phyloP scores from a whole-genome alignment of 164 flowering plant genomes.

The Vitis rotundifolia region DNA sequence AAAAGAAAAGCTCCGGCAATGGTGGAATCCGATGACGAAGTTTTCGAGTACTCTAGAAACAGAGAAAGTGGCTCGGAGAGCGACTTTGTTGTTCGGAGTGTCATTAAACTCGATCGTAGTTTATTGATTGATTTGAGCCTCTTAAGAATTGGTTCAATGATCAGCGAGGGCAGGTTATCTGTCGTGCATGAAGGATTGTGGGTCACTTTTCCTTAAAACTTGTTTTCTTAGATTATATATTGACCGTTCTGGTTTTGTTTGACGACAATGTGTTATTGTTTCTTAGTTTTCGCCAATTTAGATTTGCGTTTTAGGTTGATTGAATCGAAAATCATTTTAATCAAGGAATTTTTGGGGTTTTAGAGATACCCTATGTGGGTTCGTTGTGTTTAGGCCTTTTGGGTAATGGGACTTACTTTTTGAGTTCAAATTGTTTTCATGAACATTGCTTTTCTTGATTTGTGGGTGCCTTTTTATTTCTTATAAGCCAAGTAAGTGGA shows the following conservation, averaged over 20 bases:
- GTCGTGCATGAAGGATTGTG: slow-evolving; percentile 32
- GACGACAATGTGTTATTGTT: not conserved
- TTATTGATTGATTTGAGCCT: slow-evolving; percentile 21
- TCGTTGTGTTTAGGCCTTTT: not conserved
- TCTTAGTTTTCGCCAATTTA: not conserved
- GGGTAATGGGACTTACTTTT: not conserved
- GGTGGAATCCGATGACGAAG: slow-evolving; percentile 13
- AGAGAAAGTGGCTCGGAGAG: not conserved
- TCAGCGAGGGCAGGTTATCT: slow-evolving; percentile 31
- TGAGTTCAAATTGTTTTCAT: not conserved
- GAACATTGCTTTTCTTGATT: not conserved
- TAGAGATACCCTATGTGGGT: not conserved
- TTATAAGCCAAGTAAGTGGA: not conserved
- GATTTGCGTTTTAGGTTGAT: too few species aligned
- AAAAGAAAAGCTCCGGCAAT: slow-evolving; percentile 1
- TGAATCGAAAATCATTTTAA: not conserved
- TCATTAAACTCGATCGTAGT: slow-evolving; percentile 14
- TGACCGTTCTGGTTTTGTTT: slow-evolving; percentile 6
- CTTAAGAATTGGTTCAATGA: slow-evolving; percentile 8
- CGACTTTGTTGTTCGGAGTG: not conserved
- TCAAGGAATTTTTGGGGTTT: not conserved
- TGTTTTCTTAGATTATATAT: not conserved
- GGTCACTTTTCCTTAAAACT: slow-evolving; percentile 10
- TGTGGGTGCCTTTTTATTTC: not conserved
- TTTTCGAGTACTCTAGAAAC: slow-evolving; percentile 1